Percentiles rank a stretch among this genome's conserved stretches.
Evolutionary conservation across 2,329 filamentous ascomycete species (phyloP).

Genomic region (Aquanectria penicillioides): DNA sequence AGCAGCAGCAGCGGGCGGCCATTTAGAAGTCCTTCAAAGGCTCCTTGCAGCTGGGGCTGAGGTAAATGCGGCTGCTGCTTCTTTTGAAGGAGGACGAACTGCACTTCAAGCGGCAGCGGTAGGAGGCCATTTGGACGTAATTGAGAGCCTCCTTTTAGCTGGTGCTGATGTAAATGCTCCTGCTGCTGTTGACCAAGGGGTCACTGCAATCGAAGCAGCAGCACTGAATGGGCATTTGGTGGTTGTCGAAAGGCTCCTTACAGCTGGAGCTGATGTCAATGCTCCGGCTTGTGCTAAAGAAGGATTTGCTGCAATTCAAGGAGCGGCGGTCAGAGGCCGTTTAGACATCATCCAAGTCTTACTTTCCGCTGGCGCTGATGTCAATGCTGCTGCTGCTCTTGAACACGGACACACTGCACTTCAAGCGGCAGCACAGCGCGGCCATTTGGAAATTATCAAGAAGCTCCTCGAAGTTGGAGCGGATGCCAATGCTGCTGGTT

Average conservation of each 20-base stretch:
- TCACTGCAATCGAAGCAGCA: not conserved
- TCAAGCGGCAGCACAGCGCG: not conserved
- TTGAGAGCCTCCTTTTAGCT: not conserved
- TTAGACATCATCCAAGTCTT: not conserved
- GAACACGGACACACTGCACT: not conserved
- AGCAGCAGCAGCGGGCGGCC: not conserved
- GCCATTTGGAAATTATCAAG: not conserved
- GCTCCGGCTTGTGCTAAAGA: not conserved
- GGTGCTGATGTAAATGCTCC: not conserved
- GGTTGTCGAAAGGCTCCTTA: not conserved
- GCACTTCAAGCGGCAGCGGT: not conserved
- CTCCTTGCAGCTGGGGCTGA: not conserved
- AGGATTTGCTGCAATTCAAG: no score
- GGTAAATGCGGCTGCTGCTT: not conserved
- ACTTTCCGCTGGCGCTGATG: not conserved
- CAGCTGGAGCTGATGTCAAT: not conserved
- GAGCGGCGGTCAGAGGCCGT: no score
- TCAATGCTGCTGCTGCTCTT: not conserved
- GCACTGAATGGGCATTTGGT: not conserved
- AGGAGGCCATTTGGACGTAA: not conserved
- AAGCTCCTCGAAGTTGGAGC: not conserved
- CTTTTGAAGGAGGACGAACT: not conserved
- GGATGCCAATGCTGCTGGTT: not conserved
- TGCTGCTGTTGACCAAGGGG: not conserved
- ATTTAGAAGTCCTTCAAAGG: not conserved